Conservation (phyloP, 352 stramenopile species). For the Aphanomyces stellatus region DNA sequence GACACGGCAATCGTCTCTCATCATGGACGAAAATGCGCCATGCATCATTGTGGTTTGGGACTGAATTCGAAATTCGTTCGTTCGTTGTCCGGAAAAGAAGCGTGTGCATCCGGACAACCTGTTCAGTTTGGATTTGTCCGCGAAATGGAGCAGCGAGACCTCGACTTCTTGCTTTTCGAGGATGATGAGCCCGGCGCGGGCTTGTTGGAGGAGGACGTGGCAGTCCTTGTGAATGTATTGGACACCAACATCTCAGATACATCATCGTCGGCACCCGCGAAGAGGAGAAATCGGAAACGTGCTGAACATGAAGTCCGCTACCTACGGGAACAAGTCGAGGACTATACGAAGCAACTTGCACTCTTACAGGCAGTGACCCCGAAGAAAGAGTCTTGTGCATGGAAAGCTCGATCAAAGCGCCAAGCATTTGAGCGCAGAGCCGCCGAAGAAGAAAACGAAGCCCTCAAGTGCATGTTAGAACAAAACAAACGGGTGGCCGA, state of each 20-base stretch:
- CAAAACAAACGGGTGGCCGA: neutral
- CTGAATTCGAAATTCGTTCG: too few relatives aligned
- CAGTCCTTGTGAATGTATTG: neutral
- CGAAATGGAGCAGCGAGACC: too few relatives aligned
- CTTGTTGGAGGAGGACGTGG: neutral
- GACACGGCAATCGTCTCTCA: too few relatives aligned
- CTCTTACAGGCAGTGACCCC: neutral
- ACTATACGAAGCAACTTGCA: neutral
- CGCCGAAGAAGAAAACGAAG: slow-evolving; percentile 1
- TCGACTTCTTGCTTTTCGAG: too few relatives aligned
- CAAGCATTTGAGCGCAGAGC: neutral
- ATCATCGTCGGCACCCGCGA: neutral
- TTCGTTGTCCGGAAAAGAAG: too few relatives aligned
- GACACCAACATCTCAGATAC: neutral
- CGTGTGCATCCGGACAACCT: too few relatives aligned
- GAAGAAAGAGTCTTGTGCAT: neutral
- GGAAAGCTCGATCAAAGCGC: neutral
- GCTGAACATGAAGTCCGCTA: neutral
- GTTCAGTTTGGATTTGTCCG: too few relatives aligned
- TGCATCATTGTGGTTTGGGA: too few relatives aligned
- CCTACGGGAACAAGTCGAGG: neutral
- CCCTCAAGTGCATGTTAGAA: neutral
- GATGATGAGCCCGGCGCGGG: too few relatives aligned
- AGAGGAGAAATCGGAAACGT: neutral
- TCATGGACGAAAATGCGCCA: too few relatives aligned